Base-by-base conservation (phyloP, 2,329 filamentous ascomycete genomes). In the Lojkania enalia region DNA sequence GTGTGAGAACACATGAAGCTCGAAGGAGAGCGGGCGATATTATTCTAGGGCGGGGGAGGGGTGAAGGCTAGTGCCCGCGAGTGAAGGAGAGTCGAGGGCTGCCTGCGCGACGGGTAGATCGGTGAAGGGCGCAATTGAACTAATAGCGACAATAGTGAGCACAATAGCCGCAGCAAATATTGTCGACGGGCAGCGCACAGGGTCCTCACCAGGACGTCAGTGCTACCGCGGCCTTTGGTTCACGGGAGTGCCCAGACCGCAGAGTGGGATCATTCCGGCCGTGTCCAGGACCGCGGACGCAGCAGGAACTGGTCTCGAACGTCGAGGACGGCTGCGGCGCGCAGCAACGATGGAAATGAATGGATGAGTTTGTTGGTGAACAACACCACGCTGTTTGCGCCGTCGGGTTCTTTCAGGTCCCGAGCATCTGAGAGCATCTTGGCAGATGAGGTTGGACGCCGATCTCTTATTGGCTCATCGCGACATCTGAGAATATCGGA, bases 221-320 rank as follows among this genome's bases (percentile, higher is more conserved):
- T 42, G 53, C 55, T 60, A 61, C 56, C 60, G 58, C 61, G 63
- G 61, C 58, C 55, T 61, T 30, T 55, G 56, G 43, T 49, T 57
- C 54, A 55, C 55, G 39, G 42, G 51, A 42, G 42, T 54, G 55
- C 56, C 55, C 55, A 49, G 41, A 38, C 46, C 52, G 55, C 54
- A 46, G 16, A 47, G 49, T 53, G 49, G 40, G 55, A 59, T 54
- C 62, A 69, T 69, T 35, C 58, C 63, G 60, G 45, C 51, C 49
- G 20, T 20, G 42, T 41, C 48, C 41, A 44, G 35, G 16, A 46
- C 41, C 35, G 47, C 33, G 48, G 44, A 40, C 44, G 29, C 39
- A 38, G 48, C 45, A 39, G 48, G 37, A 44, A 42, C 44, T 38
- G 32, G 32, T 39, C 39, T 42, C 36, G 35, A 23, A 16, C 21